Base-by-base conservation (phyloP, 2,329 filamentous ascomycete genomes). In the Chlorencoelia australis region DNA sequence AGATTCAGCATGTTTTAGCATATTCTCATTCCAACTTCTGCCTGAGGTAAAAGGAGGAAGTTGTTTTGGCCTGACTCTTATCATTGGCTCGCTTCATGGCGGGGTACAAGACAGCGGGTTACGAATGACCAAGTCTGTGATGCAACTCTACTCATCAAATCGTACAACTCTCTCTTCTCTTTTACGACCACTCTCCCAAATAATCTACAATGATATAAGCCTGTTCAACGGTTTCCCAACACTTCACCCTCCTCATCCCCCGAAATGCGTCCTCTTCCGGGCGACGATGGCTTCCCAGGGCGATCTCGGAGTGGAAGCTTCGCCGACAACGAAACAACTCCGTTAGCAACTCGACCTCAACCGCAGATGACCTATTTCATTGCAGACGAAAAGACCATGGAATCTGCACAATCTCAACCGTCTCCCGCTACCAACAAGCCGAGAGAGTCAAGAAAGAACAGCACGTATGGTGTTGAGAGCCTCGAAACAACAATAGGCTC, bases 311-410 rank as follows among this genome's bases (percentile, higher is more conserved):
- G 62, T 46, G 53, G 54, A 18, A 56, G 51, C 47, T 46, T 49
- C 44, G 44, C 54, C 47, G 59, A 65, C 51, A 56, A 58, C 52
- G 55, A 61, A 25, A 45, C 49, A 20, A 55, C 55, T 22, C 56
- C 58, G 47, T 37, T 61, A 46, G 47, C 52, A 55, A 18, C 51
- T 48, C 36, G 48, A 55, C 30, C 56, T 49, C 43, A 52, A 32
- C 60, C 61, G 35, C 65, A 68, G 31, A 71, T 72, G 65, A 69
- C 65, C 35, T 72, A 67, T 44, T 63, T 69, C 43, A 51, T 73
- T 33, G 63, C 64, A 47, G 66, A 70, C 46, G 69, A 72, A 52
- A 61, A 65, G 30, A 57, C 62, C 8, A 56, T 72, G 41, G 63
- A 67, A 42, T 55, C 61, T 8, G 59, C 60, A 30, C 50, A 60